phyloP scores from a whole-genome alignment of 169 alveolate genomes.

The Plasmodium falciparum region DNA sequence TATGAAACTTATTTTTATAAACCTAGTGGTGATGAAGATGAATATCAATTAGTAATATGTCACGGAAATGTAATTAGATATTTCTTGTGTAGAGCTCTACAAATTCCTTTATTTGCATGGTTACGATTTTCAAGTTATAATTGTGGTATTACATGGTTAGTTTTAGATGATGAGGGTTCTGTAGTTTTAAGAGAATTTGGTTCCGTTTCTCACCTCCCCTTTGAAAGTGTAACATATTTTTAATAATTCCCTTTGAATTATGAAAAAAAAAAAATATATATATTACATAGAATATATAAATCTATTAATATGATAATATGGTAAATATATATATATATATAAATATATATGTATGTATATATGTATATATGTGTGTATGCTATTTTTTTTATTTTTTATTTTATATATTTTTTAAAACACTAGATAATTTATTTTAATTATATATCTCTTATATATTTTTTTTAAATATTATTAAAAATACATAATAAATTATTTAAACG shows the following conservation, averaged over 20 bases:
- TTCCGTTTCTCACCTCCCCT: constrained; percentile 75
- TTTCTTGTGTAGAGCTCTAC: constrained; percentile 81
- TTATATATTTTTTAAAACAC: no score
- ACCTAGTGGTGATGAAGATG: constrained; percentile 74
- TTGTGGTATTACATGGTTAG: constrained; percentile 81
- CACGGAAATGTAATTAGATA: constrained; percentile 82
- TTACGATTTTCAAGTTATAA: constrained; percentile 78
- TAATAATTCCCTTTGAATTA: neutral
- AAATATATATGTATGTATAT: no score
- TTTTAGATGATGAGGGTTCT: constrained; percentile 75
- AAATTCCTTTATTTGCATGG: constrained; percentile 82
- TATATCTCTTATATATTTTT: no score
- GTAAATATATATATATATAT: no score
- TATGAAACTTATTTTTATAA: constrained; percentile 78
- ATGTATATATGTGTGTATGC: no score
- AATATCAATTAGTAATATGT: constrained; percentile 79
- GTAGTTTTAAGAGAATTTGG: constrained; percentile 72
- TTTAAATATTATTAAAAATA: no score
- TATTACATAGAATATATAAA: no score
- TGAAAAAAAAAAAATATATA: neutral
- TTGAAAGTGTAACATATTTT: constrained; percentile 71
- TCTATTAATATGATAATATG: no score
- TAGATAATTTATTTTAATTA: no score
- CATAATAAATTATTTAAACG: no score
- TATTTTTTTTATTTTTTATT: no score